Evolutionary conservation across 2,329 filamentous ascomycete genomes (phyloP).

Genomic region (Beauveria pseudobassiana): DNA sequence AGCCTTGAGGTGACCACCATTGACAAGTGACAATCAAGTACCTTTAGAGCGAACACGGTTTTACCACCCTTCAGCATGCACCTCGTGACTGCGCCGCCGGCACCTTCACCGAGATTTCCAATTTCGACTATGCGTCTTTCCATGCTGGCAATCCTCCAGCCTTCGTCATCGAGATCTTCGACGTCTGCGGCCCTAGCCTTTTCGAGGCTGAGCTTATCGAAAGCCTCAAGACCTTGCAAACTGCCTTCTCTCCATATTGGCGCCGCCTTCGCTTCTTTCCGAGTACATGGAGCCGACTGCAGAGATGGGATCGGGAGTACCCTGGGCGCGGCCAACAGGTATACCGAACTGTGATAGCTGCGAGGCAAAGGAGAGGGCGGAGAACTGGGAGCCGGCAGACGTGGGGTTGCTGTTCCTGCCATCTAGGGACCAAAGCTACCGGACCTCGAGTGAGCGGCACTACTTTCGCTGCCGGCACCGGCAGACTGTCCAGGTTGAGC

Average conservation of each 20-base stretch:
- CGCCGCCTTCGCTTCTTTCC: conserved; percentile 66
- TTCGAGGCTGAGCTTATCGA: conserved; percentile 76
- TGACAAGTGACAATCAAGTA: conserved; percentile 31
- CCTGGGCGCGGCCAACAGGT: conserved; percentile 54
- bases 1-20: conserved; percentile 13
- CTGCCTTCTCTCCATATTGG: conserved; percentile 77
- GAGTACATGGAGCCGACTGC: conserved; percentile 82
- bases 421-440: conserved; percentile 77
- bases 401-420: conserved; percentile 72
- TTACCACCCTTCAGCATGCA: conserved; percentile 86
- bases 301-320: conserved; percentile 77
- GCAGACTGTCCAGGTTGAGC: conserved; percentile 56
- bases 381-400: conserved; percentile 82
- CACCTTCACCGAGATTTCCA: conserved; percentile 86
- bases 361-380: conserved; percentile 71
- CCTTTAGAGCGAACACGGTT: conserved; percentile 94
- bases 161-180: conserved; percentile 89
- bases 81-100: conserved; percentile 88
- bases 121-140: conserved; percentile 83
- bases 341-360: conserved; percentile 63
- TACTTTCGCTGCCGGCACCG: conserved; percentile 72
- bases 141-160: conserved; percentile 87
- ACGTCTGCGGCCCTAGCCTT: conserved; percentile 81
- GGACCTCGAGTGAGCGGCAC: conserved; percentile 69
- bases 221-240: conserved; percentile 65